Conservation (phyloP, 2,329 filamentous ascomycete species). For the Aspergillus uvarum region DNA sequence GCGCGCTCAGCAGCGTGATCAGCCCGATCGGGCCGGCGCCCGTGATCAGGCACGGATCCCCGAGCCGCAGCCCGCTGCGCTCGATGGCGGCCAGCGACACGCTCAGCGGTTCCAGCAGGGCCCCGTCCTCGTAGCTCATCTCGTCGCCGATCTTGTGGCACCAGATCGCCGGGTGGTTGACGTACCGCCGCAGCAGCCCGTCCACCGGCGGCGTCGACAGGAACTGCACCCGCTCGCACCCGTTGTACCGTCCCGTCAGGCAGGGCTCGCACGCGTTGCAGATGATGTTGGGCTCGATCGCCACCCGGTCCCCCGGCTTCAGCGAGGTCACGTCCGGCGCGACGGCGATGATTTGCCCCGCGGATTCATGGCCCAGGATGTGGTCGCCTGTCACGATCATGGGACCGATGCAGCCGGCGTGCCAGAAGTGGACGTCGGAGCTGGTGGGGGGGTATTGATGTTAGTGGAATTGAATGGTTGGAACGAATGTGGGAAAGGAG, state of each 20-base stretch:
- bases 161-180: conserved; percentile 92
- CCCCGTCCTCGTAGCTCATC: conserved; percentile 89
- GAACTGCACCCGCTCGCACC: conserved; percentile 82
- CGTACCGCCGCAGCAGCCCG: conserved; percentile 84
- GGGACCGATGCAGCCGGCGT: conserved; percentile 88
- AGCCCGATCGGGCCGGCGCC: conserved; percentile 93
- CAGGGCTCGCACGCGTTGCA: conserved; percentile 90
- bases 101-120: conserved; percentile 83
- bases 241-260: conserved; percentile 90
- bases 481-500: too few species aligned
- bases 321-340: conserved; percentile 71
- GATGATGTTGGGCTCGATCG: conserved; percentile 90
- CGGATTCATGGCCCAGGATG: conserved; percentile 91
- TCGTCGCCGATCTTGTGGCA: conserved; percentile 86
- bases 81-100: conserved; percentile 88
- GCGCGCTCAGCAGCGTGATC: conserved; percentile 79
- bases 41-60: conserved; percentile 84
- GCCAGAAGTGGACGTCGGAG: conserved; percentile 97
- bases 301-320: conserved; percentile 84
- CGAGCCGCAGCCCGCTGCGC: conserved; percentile 74
- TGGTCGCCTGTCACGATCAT: conserved; percentile 90
- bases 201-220: conserved; percentile 86
- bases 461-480: not conserved
- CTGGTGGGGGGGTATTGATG: conserved; percentile 44
- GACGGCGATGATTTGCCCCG: conserved; percentile 72